Evolutionary conservation across 495 filamentous ascomycete genomes (phyloP).

Genomic region (Daldinia caldariorum): DNA sequence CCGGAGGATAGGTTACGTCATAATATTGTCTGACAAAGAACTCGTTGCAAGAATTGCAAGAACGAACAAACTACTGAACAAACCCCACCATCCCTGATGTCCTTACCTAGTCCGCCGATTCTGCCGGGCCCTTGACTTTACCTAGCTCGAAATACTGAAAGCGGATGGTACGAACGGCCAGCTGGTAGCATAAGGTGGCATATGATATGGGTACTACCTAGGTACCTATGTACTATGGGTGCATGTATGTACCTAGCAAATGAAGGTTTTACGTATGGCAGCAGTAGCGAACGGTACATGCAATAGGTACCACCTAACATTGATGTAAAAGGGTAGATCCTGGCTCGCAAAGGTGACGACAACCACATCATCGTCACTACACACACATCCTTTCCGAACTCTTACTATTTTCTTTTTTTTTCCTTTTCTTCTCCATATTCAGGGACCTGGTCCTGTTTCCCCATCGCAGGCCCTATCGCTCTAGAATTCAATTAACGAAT

Average conservation of each 20-base stretch:
- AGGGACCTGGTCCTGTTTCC: slow-evolving; percentile 1
- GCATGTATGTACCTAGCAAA: no score
- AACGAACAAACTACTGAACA: not conserved
- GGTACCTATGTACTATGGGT: no score
- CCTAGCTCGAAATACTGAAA: slow-evolving; percentile 23
- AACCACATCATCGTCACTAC: slow-evolving; percentile 40
- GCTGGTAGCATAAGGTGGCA: not conserved
- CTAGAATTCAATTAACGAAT: slow-evolving; percentile 10
- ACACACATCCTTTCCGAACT: slow-evolving; percentile 26
- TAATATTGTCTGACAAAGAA: slow-evolving; percentile 21
- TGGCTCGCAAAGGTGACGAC: slow-evolving; percentile 41
- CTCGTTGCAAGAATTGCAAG: slow-evolving; percentile 3
- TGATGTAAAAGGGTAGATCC: no score
- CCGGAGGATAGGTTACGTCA: slow-evolving; percentile 2
- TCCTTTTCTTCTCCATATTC: not conserved
- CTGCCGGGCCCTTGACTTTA: slow-evolving; percentile 11
- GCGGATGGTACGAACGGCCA: slow-evolving; percentile 30
- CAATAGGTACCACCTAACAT: no score
- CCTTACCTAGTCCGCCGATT: slow-evolving; percentile 9
- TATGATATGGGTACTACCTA: no score
- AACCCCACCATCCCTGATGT: slow-evolving; percentile 28
- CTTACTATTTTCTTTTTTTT: slow-evolving; percentile 26
- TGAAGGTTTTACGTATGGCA: slow-evolving; percentile 11
- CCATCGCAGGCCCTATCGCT: not conserved
- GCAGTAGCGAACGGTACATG: slow-evolving; percentile 7